These are phyloP conservation scores for Eucalyptus pauciflora DNA, from an alignment of 345 rosid species.

Conservation along the genomic window DNA sequence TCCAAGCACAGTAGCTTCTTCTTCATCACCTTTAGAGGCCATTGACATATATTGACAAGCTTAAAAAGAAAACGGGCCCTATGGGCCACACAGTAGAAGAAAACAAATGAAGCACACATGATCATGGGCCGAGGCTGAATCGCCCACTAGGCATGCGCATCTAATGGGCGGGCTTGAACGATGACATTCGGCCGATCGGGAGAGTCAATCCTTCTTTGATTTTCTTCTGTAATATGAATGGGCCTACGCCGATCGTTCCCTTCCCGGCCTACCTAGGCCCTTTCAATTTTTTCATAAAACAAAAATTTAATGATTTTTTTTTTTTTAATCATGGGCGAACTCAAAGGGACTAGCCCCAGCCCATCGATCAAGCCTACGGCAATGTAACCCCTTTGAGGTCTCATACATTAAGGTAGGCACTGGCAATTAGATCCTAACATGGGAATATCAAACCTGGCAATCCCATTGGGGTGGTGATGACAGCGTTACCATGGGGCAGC, in stretches of 20 bases:
- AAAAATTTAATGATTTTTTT: neutral
- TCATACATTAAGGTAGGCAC: neutral
- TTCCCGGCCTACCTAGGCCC: neutral
- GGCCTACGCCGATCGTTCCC: neutral
- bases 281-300: neutral
- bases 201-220: neutral
- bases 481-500: neutral
- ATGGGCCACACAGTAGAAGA: neutral
- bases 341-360: neutral
- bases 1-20: neutral
- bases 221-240: neutral
- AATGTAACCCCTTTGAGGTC: neutral
- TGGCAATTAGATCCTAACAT: neutral
- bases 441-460: neutral
- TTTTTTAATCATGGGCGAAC: neutral
- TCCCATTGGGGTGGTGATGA: neutral
- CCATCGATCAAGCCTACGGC: neutral
- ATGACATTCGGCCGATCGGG: neutral
- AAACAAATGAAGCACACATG: neutral
- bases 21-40: neutral
- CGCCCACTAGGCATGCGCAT: neutral
- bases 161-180: neutral
- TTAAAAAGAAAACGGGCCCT: neutral
- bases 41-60: too few relatives aligned
- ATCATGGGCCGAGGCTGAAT: neutral